A percentile compares a stretch with the other conserved stretches of the same genome.
phyloP scores from a whole-genome alignment of 345 rosid genomes.

The Pistacia vera region DNA sequence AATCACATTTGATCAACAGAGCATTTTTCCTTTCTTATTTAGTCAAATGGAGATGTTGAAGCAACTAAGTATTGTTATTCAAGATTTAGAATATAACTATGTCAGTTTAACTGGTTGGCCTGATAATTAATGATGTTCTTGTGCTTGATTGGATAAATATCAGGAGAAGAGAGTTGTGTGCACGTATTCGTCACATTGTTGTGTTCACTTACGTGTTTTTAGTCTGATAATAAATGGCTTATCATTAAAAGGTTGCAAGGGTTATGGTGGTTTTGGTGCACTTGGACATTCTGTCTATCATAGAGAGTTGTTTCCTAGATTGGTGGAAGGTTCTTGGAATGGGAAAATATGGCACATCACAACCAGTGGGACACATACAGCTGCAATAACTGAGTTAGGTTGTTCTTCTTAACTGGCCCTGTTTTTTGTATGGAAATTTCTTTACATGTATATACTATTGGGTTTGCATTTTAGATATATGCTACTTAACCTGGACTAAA shows the following conservation, averaged over 20 bases:
- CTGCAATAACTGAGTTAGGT: conserved; percentile 82
- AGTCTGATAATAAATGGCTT: conserved; percentile 21
- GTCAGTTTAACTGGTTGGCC: not conserved
- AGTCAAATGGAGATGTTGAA: conserved; percentile 33
- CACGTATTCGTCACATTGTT: not conserved
- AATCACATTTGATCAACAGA: too few relatives aligned
- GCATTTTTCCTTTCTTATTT: not conserved
- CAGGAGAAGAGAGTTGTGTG: not conserved
- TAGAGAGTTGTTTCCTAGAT: conserved; percentile 81
- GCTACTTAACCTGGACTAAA: too few relatives aligned
- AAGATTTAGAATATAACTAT: conserved; percentile 2
- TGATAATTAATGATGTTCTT: not conserved
- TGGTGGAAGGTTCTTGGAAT: conserved; percentile 74
- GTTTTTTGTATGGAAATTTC: too few relatives aligned
- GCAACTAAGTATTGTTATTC: conserved; percentile 10
- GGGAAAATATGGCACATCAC: conserved; percentile 59
- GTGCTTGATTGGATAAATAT: not conserved
- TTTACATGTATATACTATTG: not conserved
- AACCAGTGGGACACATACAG: conserved; percentile 88
- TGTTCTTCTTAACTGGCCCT: conserved; percentile 15
- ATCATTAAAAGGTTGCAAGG: conserved; percentile 71
- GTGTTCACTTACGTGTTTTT: not conserved
- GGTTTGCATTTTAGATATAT: not conserved
- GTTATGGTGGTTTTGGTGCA: conserved; percentile 97
- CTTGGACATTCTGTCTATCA: conserved; percentile 86